A percentile compares a stretch with the other conserved stretches of the same genome.
These are phyloP conservation scores for Lactuca saligna DNA, from an alignment of 129 eudicot genomes.

Conservation along the genomic window DNA sequence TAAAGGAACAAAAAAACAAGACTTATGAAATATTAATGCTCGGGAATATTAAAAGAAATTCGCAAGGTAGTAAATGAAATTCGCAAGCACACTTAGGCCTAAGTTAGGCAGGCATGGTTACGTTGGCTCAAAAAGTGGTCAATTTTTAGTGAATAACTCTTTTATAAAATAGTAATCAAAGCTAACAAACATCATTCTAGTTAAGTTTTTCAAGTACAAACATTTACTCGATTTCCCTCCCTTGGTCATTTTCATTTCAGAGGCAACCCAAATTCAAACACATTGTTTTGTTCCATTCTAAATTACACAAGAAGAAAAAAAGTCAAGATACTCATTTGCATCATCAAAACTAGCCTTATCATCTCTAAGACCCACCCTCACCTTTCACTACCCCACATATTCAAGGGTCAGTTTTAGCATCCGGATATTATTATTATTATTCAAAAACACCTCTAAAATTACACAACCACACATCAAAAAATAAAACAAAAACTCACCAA, in stretches of 20 bases:
- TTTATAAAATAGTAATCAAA: neutral
- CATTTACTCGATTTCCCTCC: no score
- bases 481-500: neutral
- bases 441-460: conserved; percentile 30
- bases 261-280: conserved; percentile 2
- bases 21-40: no score
- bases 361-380: conserved; percentile 15
- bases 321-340: neutral
- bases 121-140: no score
- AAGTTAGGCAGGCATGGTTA: no score
- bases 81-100: no score
- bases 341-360: conserved; percentile 18
- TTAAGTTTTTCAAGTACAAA: neutral
- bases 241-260: neutral
- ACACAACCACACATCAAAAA: conserved; percentile 1
- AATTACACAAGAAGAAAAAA: conserved; percentile 3
- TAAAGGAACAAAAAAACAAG: no score
- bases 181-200: neutral
- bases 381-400: conserved; percentile 28
- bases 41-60: no score
- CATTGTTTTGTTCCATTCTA: neutral
- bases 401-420: conserved; percentile 20
- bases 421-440: conserved; percentile 36
- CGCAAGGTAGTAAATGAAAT: no score
- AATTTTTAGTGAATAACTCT: no score